Percentiles rank a stretch among this genome's conserved stretches.
Evolutionary conservation across 805 yeast genomes (phyloP).

Genomic region (Wickerhamiella sorbophila): DNA sequence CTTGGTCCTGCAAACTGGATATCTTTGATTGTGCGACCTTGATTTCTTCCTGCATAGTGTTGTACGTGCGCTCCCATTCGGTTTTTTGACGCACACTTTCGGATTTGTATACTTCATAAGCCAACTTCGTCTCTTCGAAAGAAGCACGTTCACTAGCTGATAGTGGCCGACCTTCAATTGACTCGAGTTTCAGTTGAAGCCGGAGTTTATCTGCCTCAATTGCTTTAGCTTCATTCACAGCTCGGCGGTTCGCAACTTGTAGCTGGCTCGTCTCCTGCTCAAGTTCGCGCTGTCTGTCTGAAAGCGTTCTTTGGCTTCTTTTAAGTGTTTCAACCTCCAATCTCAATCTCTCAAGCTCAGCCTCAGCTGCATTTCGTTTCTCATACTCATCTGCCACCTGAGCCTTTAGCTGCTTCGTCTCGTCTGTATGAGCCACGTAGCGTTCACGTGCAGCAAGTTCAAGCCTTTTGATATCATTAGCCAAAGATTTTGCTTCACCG

Average conservation of each 20-base stretch:
- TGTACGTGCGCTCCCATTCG: not conserved
- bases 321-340: not conserved
- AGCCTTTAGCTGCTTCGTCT: not conserved
- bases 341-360: not conserved
- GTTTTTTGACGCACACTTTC: not conserved
- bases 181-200: not conserved
- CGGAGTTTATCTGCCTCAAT: not conserved
- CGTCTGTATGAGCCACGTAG: not conserved
- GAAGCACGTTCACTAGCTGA: not conserved
- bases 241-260: not conserved
- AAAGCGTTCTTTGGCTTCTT: not conserved
- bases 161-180: not conserved
- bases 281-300: not conserved
- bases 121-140: not conserved
- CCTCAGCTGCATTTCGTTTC: not conserved
- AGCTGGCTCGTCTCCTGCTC: conserved; percentile 2
- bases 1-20: not conserved
- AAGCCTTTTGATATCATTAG: not conserved
- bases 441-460: not conserved
- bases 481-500: not conserved
- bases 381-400: not conserved
- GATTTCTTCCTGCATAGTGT: not conserved
- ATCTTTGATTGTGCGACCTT: not conserved
- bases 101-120: not conserved
- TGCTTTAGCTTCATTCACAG: not conserved